A percentile compares a stretch with the other conserved stretches of the same genome.
These are phyloP conservation scores for Gaultheria prostrata DNA, from an alignment of 148 eudicot species.

Conservation along the genomic window DNA sequence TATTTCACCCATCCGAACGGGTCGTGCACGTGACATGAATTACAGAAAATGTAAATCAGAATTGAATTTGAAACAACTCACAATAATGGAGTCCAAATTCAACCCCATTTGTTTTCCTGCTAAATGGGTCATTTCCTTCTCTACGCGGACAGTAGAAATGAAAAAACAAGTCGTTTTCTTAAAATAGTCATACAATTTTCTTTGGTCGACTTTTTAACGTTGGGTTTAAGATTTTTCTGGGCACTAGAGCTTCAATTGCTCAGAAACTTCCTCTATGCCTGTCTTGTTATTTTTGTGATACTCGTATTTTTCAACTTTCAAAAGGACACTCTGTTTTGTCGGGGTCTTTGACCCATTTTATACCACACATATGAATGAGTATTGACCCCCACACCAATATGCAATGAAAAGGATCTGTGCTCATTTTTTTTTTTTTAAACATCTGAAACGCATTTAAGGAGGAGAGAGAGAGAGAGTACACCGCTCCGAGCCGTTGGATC, in stretches of 20 bases:
- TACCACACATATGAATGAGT: too few relatives aligned
- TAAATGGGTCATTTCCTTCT: background rate
- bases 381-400: too few relatives aligned
- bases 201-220: background rate
- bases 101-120: background rate
- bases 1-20: too few relatives aligned
- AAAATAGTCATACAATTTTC: background rate
- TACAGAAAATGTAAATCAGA: too few relatives aligned
- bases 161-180: background rate
- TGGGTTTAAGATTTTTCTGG: background rate
- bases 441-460: too few relatives aligned
- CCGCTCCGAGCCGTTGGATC: too few relatives aligned
- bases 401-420: too few relatives aligned
- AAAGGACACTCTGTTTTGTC: background rate
- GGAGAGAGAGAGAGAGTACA: too few relatives aligned
- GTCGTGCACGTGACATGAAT: too few relatives aligned
- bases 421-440: too few relatives aligned
- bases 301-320: background rate
- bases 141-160: background rate
- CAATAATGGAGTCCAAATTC: too few relatives aligned
- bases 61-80: too few relatives aligned
- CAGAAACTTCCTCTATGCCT: slow-evolving; percentile 4
- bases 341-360: background rate
- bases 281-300: background rate
- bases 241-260: background rate